Percentiles rank a stretch among this genome's conserved stretches.
Conservation (phyloP, 495 filamentous ascomycete species). For the Xylaria grammica region DNA sequence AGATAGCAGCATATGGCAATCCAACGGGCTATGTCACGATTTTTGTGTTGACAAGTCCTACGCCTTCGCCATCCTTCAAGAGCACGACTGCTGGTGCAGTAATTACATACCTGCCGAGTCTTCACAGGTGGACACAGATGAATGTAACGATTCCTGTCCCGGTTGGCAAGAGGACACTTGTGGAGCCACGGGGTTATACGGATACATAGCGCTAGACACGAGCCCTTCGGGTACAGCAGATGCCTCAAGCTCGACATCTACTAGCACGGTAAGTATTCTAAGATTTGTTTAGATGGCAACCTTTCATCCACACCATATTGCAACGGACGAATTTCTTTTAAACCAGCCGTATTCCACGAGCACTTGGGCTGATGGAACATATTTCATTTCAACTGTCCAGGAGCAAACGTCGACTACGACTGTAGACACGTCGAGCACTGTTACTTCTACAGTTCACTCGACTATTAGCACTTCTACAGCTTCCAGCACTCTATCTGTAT, state of each 20-base stretch:
- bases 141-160: slow-evolving; percentile 46
- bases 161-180: slow-evolving; percentile 49
- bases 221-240: slow-evolving; percentile 37
- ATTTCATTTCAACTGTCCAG: slow-evolving; percentile 36
- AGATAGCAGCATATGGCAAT: slow-evolving; percentile 51
- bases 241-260: slow-evolving; percentile 25
- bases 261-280: slow-evolving; percentile 34
- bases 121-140: slow-evolving; percentile 34
- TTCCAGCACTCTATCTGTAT: slow-evolving; percentile 31
- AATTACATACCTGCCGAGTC: slow-evolving; percentile 41
- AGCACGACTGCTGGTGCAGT: slow-evolving; percentile 50
- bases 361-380: background rate
- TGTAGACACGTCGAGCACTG: slow-evolving; percentile 30
- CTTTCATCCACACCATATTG: background rate
- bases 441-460: slow-evolving; percentile 7
- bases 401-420: slow-evolving; percentile 38
- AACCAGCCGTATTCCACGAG: background rate
- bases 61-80: slow-evolving; percentile 48
- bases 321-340: background rate
- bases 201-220: slow-evolving; percentile 42
- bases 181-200: slow-evolving; percentile 45
- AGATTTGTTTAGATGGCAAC: background rate
- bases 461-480: slow-evolving; percentile 5
- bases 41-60: slow-evolving; percentile 40
- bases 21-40: slow-evolving; percentile 49